Evolutionary conservation across 306 rosid species (phyloP), one percentile per base, ranked within the genome.

Genomic region (Begonia peltatifolia): DNA sequence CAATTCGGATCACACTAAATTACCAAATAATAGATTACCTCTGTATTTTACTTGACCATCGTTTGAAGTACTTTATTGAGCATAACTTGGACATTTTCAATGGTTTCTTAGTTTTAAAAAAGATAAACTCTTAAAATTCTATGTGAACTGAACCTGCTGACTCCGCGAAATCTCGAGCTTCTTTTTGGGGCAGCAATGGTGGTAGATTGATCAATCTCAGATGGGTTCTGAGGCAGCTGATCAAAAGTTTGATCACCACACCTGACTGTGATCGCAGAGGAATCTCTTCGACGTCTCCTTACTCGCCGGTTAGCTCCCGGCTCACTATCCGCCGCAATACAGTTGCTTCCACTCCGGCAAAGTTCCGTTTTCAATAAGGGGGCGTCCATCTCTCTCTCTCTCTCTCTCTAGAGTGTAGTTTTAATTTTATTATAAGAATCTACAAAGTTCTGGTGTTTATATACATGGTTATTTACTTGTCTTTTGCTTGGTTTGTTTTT

Each of bases 251-350:
- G 77, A 47, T 13, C 71, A 51, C 12, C 71, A 38, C 58, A 59
- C 41, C 56, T 66, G 47, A 68, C 11, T 47, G 57, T 20, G 2
- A 49, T 58, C 18, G 22, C 12, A 25, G 76, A 17, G 0, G 75
- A 59, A 66, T 65, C 63, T 54, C 87, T 80, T 52, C 74, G 62
- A 64, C 80, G 57, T 59, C 90, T 66, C 70, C 78, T 83, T 16
- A 62, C 64, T 38, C 75, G 48, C 67, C 74, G 71, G 14, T 50
- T 46, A 17, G 35, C 67, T 65, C 43, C 42, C 46, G 62, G 41
- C 59, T 68, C 77, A 41, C 58, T 54, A 53, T 81, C 82, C 10
- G 74, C 9, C 55, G 70, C 23, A 58, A 13, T 66, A 49, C 71
- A 79, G n/a, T 69, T 62, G 10, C 68, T 64, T 58, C 17, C 67